These are phyloP conservation scores for Scalesia atractyloides DNA, from an alignment of 129 eudicot species.

Conservation along the genomic window DNA sequence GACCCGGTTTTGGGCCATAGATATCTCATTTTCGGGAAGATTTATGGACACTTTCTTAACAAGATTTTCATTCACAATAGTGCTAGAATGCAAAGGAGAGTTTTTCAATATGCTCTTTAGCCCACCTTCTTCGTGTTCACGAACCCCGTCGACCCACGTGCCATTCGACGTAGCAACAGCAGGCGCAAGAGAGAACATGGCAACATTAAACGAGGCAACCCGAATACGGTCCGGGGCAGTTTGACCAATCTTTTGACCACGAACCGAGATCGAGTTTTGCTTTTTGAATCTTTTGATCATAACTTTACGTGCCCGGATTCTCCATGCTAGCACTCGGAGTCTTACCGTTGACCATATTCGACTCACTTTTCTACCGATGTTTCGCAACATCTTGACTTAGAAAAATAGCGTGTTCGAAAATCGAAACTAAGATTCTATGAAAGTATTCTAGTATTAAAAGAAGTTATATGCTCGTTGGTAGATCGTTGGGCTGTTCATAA, in stretches of 20 bases:
- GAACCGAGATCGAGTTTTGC: slow-evolving; percentile 25
- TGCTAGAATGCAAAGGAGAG: slow-evolving; percentile 52
- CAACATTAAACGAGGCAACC: slow-evolving; percentile 82
- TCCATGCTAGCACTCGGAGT: slow-evolving; percentile 48
- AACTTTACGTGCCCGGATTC: slow-evolving; percentile 58
- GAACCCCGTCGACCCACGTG: slow-evolving; percentile 42
- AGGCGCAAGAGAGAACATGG: slow-evolving; percentile 83
- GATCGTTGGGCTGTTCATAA: background rate
- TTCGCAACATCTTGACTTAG: slow-evolving; percentile 33
- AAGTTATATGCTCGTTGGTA: slow-evolving; percentile 8
- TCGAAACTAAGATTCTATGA: background rate
- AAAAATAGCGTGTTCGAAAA: slow-evolving; percentile 12
- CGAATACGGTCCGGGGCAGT: slow-evolving; percentile 49
- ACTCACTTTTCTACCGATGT: slow-evolving; percentile 44
- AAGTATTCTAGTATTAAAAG: background rate
- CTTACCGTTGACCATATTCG: slow-evolving; percentile 60
- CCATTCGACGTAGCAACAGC: slow-evolving; percentile 61
- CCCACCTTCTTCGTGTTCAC: slow-evolving; percentile 25
- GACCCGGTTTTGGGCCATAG: slow-evolving; percentile 65
- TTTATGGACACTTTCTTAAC: slow-evolving; percentile 63
- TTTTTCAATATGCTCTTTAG: slow-evolving; percentile 74
- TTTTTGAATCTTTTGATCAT: slow-evolving; percentile 60
- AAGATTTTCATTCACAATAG: slow-evolving; percentile 26
- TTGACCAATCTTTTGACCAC: slow-evolving; percentile 25
- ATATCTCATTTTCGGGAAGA: slow-evolving; percentile 90